Evolutionary conservation across 495 filamentous ascomycete genomes (phyloP), one percentile per base, ranked within the genome.

Genomic region (Lasiosphaeria hispida): DNA sequence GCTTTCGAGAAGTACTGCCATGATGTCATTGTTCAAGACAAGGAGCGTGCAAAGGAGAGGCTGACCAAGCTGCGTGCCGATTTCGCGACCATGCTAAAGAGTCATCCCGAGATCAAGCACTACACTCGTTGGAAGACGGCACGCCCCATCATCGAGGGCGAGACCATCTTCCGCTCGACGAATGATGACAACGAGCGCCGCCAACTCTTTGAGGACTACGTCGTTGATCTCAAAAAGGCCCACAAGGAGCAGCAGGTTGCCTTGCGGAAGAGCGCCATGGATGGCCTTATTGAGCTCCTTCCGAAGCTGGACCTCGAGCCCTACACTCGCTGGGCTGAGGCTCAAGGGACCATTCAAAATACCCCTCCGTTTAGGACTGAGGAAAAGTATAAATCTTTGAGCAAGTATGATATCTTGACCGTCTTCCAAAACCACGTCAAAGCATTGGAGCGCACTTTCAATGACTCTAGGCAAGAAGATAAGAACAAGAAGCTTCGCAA

Each of bases 51-150:
- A 68, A 94, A 94, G 73, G 94, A 97, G 76, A 87, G 94, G 76
- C 84, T 95, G 68, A 84, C 91, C 64, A 97, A 96, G 75, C 82
- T 97, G 63, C 90, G 91, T 60, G 80, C 89, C 71, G 93, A 97
- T 77, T 99, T 97, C 76, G 87, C 85, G 64, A 92, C 86, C 53
- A 99, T 99, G 94, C 80, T 97, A 63, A 90, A 87, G 71, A 92
- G 91, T 59, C 95, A 97, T 72, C 91, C 92, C 65, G 94, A 97
- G 76, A 97, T 99, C 70, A 95, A 93, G 74, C 86, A 96, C 63
- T 97, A 96, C 74, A 97, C 92, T 57, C 88, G 92, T 54, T 98
- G 95, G 95, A 97, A 90, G 80, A 97, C 89, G 34, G 92, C 92
- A 55, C 87, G 90, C 41, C 92, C 91, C 14, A 96, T 96, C 49